Evolutionary conservation across 2,329 filamentous ascomycete genomes (phyloP).

Genomic region (Nigrospora sphaerica): DNA sequence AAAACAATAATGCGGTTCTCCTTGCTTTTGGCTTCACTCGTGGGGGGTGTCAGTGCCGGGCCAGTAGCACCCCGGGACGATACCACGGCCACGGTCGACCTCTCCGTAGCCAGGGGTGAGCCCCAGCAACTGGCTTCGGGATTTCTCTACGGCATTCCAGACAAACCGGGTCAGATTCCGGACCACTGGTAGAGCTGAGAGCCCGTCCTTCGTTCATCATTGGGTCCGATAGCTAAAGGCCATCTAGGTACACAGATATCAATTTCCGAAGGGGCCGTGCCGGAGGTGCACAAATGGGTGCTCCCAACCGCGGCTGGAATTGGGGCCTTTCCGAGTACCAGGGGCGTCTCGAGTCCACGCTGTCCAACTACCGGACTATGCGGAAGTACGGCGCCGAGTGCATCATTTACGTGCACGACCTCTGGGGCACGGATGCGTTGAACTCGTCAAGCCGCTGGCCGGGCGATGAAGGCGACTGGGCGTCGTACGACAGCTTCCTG

Average conservation of each 20-base stretch:
- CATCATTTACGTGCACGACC: slow-evolving; percentile 4
- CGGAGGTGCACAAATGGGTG: slow-evolving; percentile 11
- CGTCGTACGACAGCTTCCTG: slow-evolving; percentile 24
- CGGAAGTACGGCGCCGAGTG: slow-evolving; percentile 1
- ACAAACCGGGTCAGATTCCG: slow-evolving; percentile 10
- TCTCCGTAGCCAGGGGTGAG: slow-evolving; percentile 7
- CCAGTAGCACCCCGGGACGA: background rate
- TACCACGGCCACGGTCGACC: slow-evolving; percentile 11
- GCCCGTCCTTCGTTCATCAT: background rate
- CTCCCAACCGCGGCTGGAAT: slow-evolving; percentile 10
- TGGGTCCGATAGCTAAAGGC: background rate
- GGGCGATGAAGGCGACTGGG: slow-evolving; percentile 31
- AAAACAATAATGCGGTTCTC: background rate
- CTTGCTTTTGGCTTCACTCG: background rate
- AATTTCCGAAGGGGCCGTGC: slow-evolving; percentile 13
- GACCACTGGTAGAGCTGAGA: slow-evolving; percentile 5
- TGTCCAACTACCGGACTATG: slow-evolving; percentile 2
- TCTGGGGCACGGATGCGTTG: slow-evolving; percentile 17
- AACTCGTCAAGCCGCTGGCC: slow-evolving; percentile 23
- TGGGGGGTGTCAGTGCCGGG: background rate
- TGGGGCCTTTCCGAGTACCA: slow-evolving; percentile 7
- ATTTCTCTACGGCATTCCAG: slow-evolving; percentile 14
- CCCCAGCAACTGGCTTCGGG: slow-evolving; percentile 14
- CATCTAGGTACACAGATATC: slow-evolving; percentile 9
- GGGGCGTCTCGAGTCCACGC: slow-evolving; percentile 2